Evolutionary conservation across 352 stramenopile genomes (phyloP), one percentile per base, ranked within the genome.

Genomic region (Plasmopara viticola): DNA sequence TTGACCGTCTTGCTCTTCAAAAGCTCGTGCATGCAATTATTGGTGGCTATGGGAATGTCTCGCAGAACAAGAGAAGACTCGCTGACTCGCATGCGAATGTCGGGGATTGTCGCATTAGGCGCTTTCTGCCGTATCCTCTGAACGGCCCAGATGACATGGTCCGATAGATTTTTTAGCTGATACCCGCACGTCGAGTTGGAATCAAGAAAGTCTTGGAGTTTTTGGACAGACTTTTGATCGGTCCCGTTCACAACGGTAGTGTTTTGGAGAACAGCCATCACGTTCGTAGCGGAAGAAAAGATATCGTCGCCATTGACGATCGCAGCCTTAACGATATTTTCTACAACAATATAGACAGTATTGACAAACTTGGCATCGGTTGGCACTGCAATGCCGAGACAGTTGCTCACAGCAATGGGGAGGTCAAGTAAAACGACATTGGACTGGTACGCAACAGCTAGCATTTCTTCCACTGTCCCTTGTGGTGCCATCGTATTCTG

Each of bases 101-200:
- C 66, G 30, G 65, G 51, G 20, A 51, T 40, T 2, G 47, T 43
- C 25, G 50, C 48, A 14, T 33, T 30, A 0, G 53, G 53, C 4
- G 49, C 62, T 18, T 44, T 53, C 35, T 55, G 60, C 9, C 61
- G 61, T 37, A 66, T 56, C 3, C 60, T 39, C 5, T 25, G 29
- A 6, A 70, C 45, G 0, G 57, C 49, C 15, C 28, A 29, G n/a
- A 68, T 48, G 17, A 69, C 47, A 38, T 63, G 52, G 34, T 74
- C 62, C 0, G 58, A 62, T 12, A 74, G 47, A 10, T 51, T 65
- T 53, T 70, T 70, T 6, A 74, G 45, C 9, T 68, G 53, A 29
- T 62, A 66, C 6, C 62, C 62, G 28, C 62, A 70, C 15, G 58
- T 66, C 6, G 62, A 56, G 17, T 70, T 63, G 29, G 59, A 66